phyloP scores from a whole-genome alignment of 1,284 basidiomycete genomes.

The Rhodotorula sp. region DNA sequence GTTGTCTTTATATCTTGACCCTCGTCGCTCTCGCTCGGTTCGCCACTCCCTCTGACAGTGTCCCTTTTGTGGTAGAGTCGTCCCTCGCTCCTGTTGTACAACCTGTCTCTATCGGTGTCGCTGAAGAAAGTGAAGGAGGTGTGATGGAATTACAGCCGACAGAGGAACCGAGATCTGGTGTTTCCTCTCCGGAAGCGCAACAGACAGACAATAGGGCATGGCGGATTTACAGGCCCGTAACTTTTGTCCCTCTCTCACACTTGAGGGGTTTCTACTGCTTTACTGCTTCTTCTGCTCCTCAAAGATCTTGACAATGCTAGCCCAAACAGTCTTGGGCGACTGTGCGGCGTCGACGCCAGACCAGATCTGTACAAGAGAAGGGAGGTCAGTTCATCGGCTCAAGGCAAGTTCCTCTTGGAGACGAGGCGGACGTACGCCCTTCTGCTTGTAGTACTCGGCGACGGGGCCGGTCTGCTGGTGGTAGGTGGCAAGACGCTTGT shows the following conservation, averaged over 20 bases:
- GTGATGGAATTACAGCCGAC: no score
- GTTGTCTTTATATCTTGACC: no score
- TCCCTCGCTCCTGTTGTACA: no score
- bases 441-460: constrained; percentile 92
- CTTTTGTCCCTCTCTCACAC: not conserved
- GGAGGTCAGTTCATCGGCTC: no score
- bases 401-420: not conserved
- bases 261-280: not conserved
- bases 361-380: constrained; percentile 59
- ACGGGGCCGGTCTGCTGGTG: constrained; percentile 93
- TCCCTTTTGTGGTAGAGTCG: no score
- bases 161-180: no score
- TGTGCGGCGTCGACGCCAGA: constrained; percentile 88
- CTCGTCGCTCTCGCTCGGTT: not conserved
- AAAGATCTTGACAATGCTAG: constrained; percentile 60
- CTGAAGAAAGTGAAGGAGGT: no score
- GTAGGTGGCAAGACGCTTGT: constrained; percentile 81
- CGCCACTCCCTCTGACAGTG: not conserved
- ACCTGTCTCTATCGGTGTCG: no score
- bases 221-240: no score
- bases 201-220: not conserved
- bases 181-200: no score
- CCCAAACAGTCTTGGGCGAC: constrained; percentile 87
- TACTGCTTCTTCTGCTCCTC: constrained; percentile 37
- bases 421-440: constrained; percentile 56